Conservation (phyloP, 1,139 yeast species). For the Taphrina flavorubra region DNA sequence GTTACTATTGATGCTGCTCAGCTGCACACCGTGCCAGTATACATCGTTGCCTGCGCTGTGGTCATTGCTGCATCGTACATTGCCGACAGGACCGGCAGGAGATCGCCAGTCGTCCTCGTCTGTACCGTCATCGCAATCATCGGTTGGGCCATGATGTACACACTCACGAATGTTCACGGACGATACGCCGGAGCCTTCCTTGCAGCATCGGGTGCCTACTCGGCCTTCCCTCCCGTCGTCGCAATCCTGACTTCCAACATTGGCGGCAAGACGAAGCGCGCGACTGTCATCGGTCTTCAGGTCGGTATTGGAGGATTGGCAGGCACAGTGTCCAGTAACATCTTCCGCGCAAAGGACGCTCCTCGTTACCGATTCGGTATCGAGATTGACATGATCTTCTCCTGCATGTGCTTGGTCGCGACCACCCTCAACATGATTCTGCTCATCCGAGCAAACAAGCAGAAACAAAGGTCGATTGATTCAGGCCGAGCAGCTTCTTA, state of each 20-base stretch:
- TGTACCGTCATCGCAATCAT: slow-evolving; percentile 50
- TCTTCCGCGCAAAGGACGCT: slow-evolving; percentile 61
- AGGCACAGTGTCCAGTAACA: slow-evolving; percentile 63
- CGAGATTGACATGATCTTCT: slow-evolving; percentile 58
- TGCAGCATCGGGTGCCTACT: slow-evolving; percentile 41
- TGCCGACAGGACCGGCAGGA: slow-evolving; percentile 51
- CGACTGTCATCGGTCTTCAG: slow-evolving; percentile 59
- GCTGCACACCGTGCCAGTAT: slow-evolving; percentile 52
- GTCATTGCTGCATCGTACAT: slow-evolving; percentile 51
- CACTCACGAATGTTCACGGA: slow-evolving; percentile 23
- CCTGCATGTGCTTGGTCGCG: slow-evolving; percentile 53
- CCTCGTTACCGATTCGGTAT: slow-evolving; percentile 62
- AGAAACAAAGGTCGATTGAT: slow-evolving; percentile 20
- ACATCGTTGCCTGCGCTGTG: slow-evolving; percentile 51
- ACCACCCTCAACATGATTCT: slow-evolving; percentile 50
- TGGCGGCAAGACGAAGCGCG: slow-evolving; percentile 57
- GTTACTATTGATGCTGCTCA: slow-evolving; percentile 47
- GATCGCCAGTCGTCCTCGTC: slow-evolving; percentile 53
- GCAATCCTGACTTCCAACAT: slow-evolving; percentile 38
- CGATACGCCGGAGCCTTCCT: slow-evolving; percentile 39
- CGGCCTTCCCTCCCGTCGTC: slow-evolving; percentile 31
- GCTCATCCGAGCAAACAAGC: slow-evolving; percentile 53
- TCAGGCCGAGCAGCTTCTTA: slow-evolving; percentile 31
- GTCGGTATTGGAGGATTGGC: slow-evolving; percentile 64
- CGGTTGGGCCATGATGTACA: slow-evolving; percentile 51